phyloP scores from a whole-genome alignment of 306 rosid genomes.

The Lablab purpureus region DNA sequence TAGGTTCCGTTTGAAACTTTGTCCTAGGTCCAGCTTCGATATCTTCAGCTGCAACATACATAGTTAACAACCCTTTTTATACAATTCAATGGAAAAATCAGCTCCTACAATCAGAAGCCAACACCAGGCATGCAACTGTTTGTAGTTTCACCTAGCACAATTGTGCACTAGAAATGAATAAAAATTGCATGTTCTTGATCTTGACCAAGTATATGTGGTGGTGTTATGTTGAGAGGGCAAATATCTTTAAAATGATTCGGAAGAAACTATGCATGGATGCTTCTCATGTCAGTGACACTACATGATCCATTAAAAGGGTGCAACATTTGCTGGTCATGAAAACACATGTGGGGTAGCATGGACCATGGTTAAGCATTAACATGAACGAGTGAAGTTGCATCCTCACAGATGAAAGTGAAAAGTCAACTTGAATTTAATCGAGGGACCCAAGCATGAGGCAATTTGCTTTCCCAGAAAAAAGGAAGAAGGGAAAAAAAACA shows the following conservation, averaged over 20 bases:
- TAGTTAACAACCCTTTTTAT: constrained; percentile 30
- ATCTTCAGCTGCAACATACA: constrained; percentile 87
- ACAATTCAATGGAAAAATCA: constrained; percentile 33
- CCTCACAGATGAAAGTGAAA: not conserved
- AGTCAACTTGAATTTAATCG: constrained; percentile 46
- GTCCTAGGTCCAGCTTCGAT: constrained; percentile 76
- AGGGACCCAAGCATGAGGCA: constrained; percentile 35
- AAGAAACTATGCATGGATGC: constrained; percentile 48
- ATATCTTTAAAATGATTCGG: constrained; percentile 33
- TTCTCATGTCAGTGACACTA: constrained; percentile 37
- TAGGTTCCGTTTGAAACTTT: constrained; percentile 81
- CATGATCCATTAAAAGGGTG: constrained; percentile 41
- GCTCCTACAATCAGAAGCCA: constrained; percentile 36
- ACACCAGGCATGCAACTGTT: constrained; percentile 10
- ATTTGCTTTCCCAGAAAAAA: constrained; percentile 43
- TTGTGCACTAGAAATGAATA: not conserved
- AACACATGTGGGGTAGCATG: constrained; percentile 34
- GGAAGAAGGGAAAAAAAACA: constrained; percentile 10
- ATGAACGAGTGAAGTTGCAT: not conserved
- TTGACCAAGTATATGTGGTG: constrained; percentile 15
- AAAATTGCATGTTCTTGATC: constrained; percentile 20
- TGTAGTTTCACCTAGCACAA: constrained; percentile 17
- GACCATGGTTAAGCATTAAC: constrained; percentile 35
- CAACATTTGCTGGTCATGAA: constrained; percentile 24
- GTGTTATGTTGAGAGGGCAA: not conserved